These are phyloP conservation scores for Panicum miliaceum DNA, from an alignment of 176 grass and related monocot genomes.

Conservation along the genomic window DNA sequence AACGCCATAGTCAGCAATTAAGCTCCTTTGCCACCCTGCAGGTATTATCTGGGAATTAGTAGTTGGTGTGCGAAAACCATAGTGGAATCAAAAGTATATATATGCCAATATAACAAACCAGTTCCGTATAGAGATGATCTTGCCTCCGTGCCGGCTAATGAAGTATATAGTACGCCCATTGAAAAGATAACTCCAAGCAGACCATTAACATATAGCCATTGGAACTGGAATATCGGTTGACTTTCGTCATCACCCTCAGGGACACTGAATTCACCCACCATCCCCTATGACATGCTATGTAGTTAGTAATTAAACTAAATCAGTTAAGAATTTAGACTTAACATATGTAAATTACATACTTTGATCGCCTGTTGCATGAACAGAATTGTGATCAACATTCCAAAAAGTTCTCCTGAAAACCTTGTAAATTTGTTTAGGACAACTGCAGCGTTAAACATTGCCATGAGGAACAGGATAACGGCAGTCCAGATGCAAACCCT, in stretches of 20 bases:
- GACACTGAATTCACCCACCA: constrained; percentile 73
- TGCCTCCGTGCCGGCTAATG: constrained; percentile 56
- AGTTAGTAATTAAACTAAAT: constrained; percentile 25
- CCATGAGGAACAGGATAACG: constrained; percentile 66
- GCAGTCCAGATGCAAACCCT: constrained; percentile 96
- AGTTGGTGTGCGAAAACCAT: constrained; percentile 11
- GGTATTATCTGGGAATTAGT: constrained; percentile 35
- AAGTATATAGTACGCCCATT: constrained; percentile 68
- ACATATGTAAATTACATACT: constrained; percentile 38
- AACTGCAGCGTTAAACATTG: constrained; percentile 69
- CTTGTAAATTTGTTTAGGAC: constrained; percentile 91
- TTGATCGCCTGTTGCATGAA: constrained; percentile 85
- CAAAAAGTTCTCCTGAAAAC: constrained; percentile 84
- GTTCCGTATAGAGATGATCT: constrained; percentile 76
- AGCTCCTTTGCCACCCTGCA: constrained; percentile 80
- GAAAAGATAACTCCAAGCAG: constrained; percentile 75
- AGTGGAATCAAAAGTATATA: constrained; percentile 26
- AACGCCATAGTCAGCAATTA: constrained; percentile 89
- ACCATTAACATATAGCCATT: constrained; percentile 84
- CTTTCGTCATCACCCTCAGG: constrained; percentile 64
- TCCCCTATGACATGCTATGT: constrained; percentile 49
- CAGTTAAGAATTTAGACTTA: neutral
- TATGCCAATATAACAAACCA: constrained; percentile 52
- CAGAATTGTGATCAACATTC: constrained; percentile 85
- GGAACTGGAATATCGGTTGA: constrained; percentile 50